phyloP scores from a whole-genome alignment of 225 moss, liverwort and hornwort genomes.

The Antitrichia curtipendula region DNA sequence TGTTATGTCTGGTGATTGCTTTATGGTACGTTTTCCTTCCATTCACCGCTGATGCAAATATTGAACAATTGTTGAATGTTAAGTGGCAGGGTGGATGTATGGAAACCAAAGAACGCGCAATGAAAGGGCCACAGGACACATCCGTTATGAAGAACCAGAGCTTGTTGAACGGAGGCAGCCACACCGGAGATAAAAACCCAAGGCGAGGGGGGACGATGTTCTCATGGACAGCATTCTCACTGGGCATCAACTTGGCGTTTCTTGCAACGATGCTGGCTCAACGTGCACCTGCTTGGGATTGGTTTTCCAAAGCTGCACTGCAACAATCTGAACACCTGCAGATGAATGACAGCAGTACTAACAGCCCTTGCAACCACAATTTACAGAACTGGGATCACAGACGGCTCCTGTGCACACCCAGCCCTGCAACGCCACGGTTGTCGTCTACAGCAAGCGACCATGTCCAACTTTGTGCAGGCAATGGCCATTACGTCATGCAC shows the following conservation, averaged over 20 bases:
- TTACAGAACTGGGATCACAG: not conserved
- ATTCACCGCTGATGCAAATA: not conserved
- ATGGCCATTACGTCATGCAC: slow-evolving; percentile 31
- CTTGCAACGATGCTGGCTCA: slow-evolving; percentile 3
- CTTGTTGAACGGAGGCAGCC: not conserved
- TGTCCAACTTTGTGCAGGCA: slow-evolving; percentile 31
- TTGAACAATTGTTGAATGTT: not conserved
- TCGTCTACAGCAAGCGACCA: slow-evolving; percentile 18
- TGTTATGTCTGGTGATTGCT: not conserved
- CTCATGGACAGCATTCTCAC: slow-evolving; percentile 14
- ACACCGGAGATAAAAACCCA: not conserved
- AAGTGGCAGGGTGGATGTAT: not conserved
- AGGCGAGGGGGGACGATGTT: not conserved
- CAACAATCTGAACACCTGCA: not conserved
- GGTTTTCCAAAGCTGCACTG: not conserved
- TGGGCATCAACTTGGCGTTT: slow-evolving; percentile 18
- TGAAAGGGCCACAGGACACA: not conserved
- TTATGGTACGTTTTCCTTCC: not conserved
- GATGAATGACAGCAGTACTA: not conserved
- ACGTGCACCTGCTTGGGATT: not conserved
- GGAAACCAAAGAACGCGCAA: not conserved
- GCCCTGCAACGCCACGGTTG: slow-evolving; percentile 7
- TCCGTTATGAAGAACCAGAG: not conserved
- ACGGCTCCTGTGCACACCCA: not conserved
- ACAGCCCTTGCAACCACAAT: not conserved